Percentiles rank a stretch among this genome's conserved stretches.
These are phyloP conservation scores for Starmerella riodocensis DNA, from an alignment of 805 yeast species.

Conservation along the genomic window DNA sequence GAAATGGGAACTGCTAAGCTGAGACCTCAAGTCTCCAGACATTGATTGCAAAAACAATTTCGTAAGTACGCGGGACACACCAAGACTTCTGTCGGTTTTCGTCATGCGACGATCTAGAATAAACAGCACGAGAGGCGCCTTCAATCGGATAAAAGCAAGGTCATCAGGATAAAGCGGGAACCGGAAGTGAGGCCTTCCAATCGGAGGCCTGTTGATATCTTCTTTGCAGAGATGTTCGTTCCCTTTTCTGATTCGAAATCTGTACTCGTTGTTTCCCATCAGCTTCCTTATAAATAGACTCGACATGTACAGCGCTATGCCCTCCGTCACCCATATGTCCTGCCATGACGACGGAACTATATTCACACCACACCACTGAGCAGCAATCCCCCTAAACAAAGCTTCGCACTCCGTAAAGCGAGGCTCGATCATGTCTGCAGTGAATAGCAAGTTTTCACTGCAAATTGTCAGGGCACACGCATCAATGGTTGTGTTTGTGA, in stretches of 20 bases:
- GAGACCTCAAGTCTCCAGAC: conserved; percentile 80
- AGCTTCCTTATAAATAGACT: conserved; percentile 51
- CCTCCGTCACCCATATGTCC: conserved; percentile 82
- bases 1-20: conserved; percentile 69
- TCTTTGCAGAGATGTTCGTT: conserved; percentile 55
- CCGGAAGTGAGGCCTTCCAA: conserved; percentile 55
- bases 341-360: conserved; percentile 66
- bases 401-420: conserved; percentile 54
- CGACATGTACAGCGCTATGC: conserved; percentile 75
- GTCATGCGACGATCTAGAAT: conserved; percentile 88
- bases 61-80: conserved; percentile 80
- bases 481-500: conserved; percentile 41
- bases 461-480: conserved; percentile 65
- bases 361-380: conserved; percentile 89
- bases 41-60: conserved; percentile 84
- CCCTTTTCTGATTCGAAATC: conserved; percentile 51
- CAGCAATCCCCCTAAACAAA: conserved; percentile 57
- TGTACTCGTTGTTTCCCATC: conserved; percentile 75
- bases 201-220: conserved; percentile 68
- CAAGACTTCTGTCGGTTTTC: conserved; percentile 87
- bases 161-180: conserved; percentile 55
- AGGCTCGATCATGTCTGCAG: conserved; percentile 66
- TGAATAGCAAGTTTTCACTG: conserved; percentile 51
- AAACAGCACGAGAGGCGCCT: conserved; percentile 73
- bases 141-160: conserved; percentile 54